Conservation (phyloP, 352 stramenopile genomes). For the Globisporangium uncinulatum region DNA sequence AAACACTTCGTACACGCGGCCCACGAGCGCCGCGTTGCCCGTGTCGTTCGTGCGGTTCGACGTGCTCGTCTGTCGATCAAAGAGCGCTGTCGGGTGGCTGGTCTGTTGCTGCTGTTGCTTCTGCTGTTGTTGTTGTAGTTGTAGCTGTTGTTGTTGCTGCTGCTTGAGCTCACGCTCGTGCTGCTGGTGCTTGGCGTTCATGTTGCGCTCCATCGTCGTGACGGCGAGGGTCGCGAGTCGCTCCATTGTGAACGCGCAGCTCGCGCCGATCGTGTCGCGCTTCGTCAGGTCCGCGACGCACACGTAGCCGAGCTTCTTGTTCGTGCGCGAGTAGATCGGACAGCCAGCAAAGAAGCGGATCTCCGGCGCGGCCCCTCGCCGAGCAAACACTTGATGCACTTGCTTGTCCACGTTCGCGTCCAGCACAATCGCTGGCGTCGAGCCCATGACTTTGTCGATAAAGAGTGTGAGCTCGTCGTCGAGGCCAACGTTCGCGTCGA, state of each 20-base stretch:
- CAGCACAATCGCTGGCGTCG: conserved; percentile 63
- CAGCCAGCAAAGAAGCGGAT: conserved; percentile 78
- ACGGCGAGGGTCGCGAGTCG: conserved; percentile 66
- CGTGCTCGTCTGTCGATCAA: too few species aligned
- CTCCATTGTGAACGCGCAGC: conserved; percentile 78
- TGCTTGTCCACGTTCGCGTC: conserved; percentile 72
- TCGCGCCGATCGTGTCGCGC: conserved; percentile 66
- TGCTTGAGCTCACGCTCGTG: conserved; percentile 8
- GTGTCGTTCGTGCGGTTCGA: too few species aligned
- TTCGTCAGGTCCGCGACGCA: conserved; percentile 74
- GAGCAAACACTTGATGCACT: conserved; percentile 46
- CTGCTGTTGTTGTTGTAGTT: conserved; percentile 11
- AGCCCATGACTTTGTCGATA: conserved; percentile 78
- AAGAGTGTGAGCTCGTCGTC: conserved; percentile 57
- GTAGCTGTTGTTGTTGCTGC: conserved; percentile 19
- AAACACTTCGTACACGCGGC: conserved; percentile 33
- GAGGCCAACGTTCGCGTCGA: conserved; percentile 43
- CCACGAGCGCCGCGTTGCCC: conserved; percentile 14
- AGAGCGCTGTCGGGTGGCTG: conserved; percentile 6
- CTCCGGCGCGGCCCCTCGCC: conserved; percentile 22
- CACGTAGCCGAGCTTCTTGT: conserved; percentile 70
- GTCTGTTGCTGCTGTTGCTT: conserved; percentile 19
- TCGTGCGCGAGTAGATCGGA: conserved; percentile 66
- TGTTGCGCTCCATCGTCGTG: conserved; percentile 70
- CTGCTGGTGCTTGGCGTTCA: conserved; percentile 20